Base-by-base conservation (phyloP, 129 eudicot species). In the Tagetes erecta region DNA sequence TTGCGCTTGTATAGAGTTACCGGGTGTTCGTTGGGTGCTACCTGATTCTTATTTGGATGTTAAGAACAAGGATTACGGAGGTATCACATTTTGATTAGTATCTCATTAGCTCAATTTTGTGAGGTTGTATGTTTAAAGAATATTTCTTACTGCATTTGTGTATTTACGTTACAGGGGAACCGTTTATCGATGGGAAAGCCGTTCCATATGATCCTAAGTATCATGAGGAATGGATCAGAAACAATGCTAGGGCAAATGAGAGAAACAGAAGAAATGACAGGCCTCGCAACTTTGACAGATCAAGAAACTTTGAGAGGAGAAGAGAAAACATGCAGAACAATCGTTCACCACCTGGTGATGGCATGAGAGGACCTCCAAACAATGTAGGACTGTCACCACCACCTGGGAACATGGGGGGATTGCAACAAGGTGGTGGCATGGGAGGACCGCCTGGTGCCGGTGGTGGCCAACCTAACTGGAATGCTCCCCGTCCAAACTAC, bases 171-270 rank as follows among this genome's bases (percentile, higher is more conserved):
- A 30, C 82, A 94, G 98, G 98, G 51, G 98, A 94, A 76, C 98
- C 98, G 2, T 91, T 94, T 71, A 94, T 94, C 37, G 78, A 94
- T 63, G 98, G 98, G 6, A 72, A 73, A 69, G 93, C 98, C 47
- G 98, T 94, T 3, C 98, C 98, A 2, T 94, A 94, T 72, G 97
- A 94, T 78, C 93, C 97, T 1, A 94, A 94, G 83, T 94, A 94
- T 74, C 98, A 94, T n/a, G 98, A 90, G 78, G 97, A 90, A 69
- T 94, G 98, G 98, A 87, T 88, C 76, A 88, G 98, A 76, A 91
- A 91, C 86, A 91, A 91, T 72, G 84, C 92, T 13, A 82, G 92
- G 35, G 95, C 96, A 62, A 86, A 88, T 45, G 96, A 93, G 83
- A 90, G 98, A 68, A 93, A 93, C 34, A 84, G 97, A 70, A 85